These are phyloP conservation scores for Eutreptiella sp. DNA, from an alignment of 208 protist genomes.

Conservation along the genomic window DNA sequence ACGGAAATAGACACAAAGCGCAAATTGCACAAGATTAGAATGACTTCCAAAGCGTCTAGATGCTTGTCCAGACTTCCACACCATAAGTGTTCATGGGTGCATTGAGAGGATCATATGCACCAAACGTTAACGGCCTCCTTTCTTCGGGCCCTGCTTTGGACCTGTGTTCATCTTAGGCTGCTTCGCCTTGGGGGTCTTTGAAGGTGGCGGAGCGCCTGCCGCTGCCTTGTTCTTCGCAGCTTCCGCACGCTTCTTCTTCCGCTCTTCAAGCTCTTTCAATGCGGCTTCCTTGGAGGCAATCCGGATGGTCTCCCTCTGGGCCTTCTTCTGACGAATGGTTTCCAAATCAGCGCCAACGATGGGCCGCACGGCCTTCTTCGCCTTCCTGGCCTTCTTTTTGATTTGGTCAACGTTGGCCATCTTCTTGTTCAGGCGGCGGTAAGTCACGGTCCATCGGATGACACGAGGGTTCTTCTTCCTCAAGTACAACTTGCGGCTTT, in stretches of 20 bases:
- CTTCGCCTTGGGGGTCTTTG: no score
- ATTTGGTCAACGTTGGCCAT: conserved; percentile 14
- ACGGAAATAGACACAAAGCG: no score
- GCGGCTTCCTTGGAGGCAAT: conserved; percentile 27
- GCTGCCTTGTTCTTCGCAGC: no score
- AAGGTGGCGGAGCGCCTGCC: no score
- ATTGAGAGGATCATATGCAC: no score
- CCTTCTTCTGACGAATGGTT: conserved; percentile 9
- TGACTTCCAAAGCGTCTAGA: no score
- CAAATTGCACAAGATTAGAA: no score
- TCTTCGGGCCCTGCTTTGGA: no score
- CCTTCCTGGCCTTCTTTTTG: conserved; percentile 13
- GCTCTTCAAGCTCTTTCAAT: conserved; percentile 23
- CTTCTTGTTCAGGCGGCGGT: conserved; percentile 84
- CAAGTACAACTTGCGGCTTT: conserved; percentile 81
- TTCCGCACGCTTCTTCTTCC: conserved; percentile 28
- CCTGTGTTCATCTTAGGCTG: no score
- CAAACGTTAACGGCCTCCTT: no score
- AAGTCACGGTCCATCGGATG: conserved; percentile 81
- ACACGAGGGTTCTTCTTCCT: conserved; percentile 88
- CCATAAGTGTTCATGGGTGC: no score
- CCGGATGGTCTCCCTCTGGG: neutral
- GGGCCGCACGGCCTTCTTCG: neutral
- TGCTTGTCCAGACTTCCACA: no score
- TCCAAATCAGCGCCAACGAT: neutral